These are phyloP conservation scores for Torrubiella hemipterigena DNA, from an alignment of 2,329 filamentous ascomycete species.

Conservation along the genomic window DNA sequence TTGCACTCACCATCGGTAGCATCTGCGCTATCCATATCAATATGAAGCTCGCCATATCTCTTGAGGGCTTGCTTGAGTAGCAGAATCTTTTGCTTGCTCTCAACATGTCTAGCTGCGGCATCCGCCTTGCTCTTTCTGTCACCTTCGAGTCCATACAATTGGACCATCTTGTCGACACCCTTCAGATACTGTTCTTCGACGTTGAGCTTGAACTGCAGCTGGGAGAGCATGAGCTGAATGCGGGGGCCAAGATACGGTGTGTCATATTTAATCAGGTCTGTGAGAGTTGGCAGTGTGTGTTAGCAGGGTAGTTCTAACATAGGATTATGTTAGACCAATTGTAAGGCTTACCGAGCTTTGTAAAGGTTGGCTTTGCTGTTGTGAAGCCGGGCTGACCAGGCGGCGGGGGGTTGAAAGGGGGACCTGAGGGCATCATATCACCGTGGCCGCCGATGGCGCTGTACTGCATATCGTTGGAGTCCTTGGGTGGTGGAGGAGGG, in stretches of 20 bases:
- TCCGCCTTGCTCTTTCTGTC: conserved; percentile 93
- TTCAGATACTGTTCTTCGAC: conserved; percentile 99
- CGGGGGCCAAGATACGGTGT: conserved; percentile 89
- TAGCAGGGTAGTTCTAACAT: conserved; percentile 5
- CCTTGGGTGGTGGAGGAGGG: conserved; percentile 60
- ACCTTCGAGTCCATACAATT: conserved; percentile 92
- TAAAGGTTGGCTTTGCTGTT: conserved; percentile 78
- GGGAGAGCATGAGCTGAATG: conserved; percentile 97
- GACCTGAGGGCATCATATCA: conserved; percentile 68
- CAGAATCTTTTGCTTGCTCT: conserved; percentile 97
- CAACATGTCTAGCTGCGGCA: conserved; percentile 76
- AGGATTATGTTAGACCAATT: too few relatives aligned
- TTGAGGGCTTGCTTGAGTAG: conserved; percentile 91
- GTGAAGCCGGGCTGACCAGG: conserved; percentile 56
- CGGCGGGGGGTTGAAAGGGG: conserved; percentile 60
- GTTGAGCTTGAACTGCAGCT: conserved; percentile 96
- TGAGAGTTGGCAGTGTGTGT: background rate
- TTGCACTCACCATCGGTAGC: conserved; percentile 60
- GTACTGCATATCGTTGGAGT: conserved; percentile 38
- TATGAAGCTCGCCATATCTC: conserved; percentile 92
- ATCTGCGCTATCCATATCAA: conserved; percentile 76
- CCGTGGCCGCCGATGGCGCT: conserved; percentile 51
- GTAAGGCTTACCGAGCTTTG: conserved; percentile 65
- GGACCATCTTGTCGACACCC: conserved; percentile 98
- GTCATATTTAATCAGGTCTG: conserved; percentile 97